Base-by-base conservation (phyloP, 139 green algal genomes). In the Zygnema cylindricum region DNA sequence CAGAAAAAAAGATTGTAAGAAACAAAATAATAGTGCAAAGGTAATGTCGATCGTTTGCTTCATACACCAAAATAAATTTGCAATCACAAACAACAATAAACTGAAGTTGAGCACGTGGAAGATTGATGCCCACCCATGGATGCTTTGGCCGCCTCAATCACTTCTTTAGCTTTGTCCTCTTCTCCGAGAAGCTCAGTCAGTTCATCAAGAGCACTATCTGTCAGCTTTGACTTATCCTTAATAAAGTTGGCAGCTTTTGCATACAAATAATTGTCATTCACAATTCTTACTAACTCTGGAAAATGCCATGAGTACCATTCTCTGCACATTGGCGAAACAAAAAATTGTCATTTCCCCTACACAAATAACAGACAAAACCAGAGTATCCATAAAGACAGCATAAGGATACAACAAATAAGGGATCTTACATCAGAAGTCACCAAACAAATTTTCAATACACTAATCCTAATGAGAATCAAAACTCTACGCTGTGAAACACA, bases 271-370 rank as follows among this genome's bases (percentile, higher is more conserved):
- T 99, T 99, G 95, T 99, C 97, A 43, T 91, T 94, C 1, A 98
- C 94, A 69, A 99, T 94, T 89, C 97, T 97, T 41, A 98, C 95
- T 57, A 99, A 95, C 95, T 99, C 97, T 3, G 97, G 97, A 90
- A 99, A 99, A 93, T 99, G 97, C 97, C 97, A 99, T 1, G 92
- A 95, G 94, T 99, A 99, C 97, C 97, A 99, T 92, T 99, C 97
- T 38, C 97, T 91, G 86, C 33, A 39, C 36, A 43, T 11, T 21
- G 16, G 3, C 38, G n/a, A 30, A 30, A 73, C 57, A 73, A n/a
- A n/a, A 30, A 73, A 73, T n/a, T 73, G 57, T n/a, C 57, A 73
- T 40, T n/a, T 40, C 2, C 75, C 49, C 75, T 69, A 40, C 11
- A 40, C 25, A 40, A 30, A 25, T 71, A 41, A 76, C 76, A 76